These are phyloP conservation scores for Scopulariopsis brevicaulis DNA, from an alignment of 2,329 filamentous ascomycete genomes.

Conservation along the genomic window DNA sequence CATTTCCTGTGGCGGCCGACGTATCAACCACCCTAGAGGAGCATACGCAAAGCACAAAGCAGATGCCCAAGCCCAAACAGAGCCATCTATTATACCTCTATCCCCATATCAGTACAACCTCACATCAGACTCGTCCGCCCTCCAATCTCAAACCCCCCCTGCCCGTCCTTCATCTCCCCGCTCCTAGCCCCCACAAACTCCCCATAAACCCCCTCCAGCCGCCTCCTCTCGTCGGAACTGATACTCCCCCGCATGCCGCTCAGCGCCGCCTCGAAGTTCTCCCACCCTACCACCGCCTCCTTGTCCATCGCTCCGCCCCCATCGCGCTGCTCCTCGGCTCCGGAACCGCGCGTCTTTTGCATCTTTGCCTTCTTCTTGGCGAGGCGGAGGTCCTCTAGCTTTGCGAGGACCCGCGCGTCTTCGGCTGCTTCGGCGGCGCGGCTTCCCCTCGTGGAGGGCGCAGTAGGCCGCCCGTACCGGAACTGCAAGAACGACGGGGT, in stretches of 20 bases:
- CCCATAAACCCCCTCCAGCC: conserved; percentile 71
- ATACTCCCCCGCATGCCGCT: conserved; percentile 73
- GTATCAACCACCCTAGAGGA: neutral
- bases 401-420: conserved; percentile 67
- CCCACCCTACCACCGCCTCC: conserved; percentile 76
- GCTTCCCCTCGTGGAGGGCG: conserved; percentile 32
- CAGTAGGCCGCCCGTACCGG: conserved; percentile 54
- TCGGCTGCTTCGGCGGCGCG: conserved; percentile 54
- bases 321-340: conserved; percentile 10
- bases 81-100: neutral
- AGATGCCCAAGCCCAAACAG: neutral
- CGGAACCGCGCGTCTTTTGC: conserved; percentile 11
- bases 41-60: neutral
- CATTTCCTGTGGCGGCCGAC: no score
- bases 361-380: conserved; percentile 41
- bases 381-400: conserved; percentile 68
- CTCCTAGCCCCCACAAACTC: conserved; percentile 91
- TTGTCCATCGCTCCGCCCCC: conserved; percentile 30
- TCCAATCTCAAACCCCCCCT: conserved; percentile 84
- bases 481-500: conserved; percentile 66
- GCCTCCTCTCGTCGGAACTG: conserved; percentile 60
- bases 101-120: neutral
- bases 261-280: conserved; percentile 70
- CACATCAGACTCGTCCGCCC: conserved; percentile 90
- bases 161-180: conserved; percentile 89